phyloP scores from a whole-genome alignment of 1,284 basidiomycete genomes.

The Puccinia polysora region DNA sequence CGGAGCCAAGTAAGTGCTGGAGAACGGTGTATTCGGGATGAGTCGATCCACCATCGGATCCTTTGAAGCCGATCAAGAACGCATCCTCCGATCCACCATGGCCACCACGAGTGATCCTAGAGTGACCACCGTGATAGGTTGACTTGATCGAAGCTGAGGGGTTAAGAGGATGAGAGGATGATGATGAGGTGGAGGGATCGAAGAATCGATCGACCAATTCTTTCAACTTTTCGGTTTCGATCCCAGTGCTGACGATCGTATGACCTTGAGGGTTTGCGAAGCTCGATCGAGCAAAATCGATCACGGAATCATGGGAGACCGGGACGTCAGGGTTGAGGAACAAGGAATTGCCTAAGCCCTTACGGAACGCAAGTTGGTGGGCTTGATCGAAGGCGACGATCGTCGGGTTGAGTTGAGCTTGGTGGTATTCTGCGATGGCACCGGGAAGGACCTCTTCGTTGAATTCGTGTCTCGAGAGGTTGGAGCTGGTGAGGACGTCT shows the following conservation, averaged over 20 bases:
- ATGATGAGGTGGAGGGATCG: conserved; percentile 52
- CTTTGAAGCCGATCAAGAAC: conserved; percentile 51
- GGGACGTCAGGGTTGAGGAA: conserved; percentile 68
- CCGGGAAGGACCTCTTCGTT: conserved; percentile 75
- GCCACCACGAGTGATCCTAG: conserved; percentile 60
- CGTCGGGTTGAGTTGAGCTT: conserved; percentile 63
- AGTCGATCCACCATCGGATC: conserved; percentile 57
- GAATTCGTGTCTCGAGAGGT: conserved; percentile 79
- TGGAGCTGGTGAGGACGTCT: conserved; percentile 72
- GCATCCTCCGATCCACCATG: conserved; percentile 54
- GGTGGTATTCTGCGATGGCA: conserved; percentile 65
- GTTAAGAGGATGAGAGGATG: conserved; percentile 52
- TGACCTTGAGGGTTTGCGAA: conserved; percentile 70
- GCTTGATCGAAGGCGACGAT: conserved; percentile 72
- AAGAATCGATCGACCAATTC: conserved; percentile 70
- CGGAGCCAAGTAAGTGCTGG: conserved; percentile 65
- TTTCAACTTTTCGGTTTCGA: conserved; percentile 66
- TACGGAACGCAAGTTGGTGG: conserved; percentile 81
- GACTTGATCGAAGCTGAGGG: conserved; percentile 55
- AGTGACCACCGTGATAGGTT: conserved; percentile 79
- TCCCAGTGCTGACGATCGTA: conserved; percentile 77
- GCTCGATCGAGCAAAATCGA: conserved; percentile 69
- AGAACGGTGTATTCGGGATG: conserved; percentile 70
- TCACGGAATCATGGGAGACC: conserved; percentile 63
- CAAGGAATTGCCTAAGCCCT: conserved; percentile 79